Conservation (phyloP, 495 filamentous ascomycete species). For the Aspergillus carlsbadensis region DNA sequence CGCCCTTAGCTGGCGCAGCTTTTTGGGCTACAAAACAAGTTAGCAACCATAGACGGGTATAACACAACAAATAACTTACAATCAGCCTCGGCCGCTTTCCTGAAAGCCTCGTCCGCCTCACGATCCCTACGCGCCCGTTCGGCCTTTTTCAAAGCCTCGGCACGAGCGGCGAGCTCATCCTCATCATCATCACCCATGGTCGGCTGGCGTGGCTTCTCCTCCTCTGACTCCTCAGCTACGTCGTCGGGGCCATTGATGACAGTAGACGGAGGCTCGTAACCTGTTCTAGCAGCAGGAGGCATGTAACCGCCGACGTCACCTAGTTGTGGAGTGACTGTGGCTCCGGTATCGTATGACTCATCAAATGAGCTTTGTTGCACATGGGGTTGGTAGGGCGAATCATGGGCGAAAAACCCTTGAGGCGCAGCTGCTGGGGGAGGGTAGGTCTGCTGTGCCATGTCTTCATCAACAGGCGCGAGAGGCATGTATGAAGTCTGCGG, state of each 20-base stretch:
- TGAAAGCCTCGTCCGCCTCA: slow-evolving; percentile 72
- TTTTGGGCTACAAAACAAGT: slow-evolving; percentile 40
- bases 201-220: slow-evolving; percentile 66
- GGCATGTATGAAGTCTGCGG: slow-evolving; percentile 50
- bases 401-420: slow-evolving; percentile 27
- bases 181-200: slow-evolving; percentile 73
- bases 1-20: slow-evolving; percentile 53
- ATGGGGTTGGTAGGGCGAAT: slow-evolving; percentile 25
- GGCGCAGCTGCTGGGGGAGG: slow-evolving; percentile 9
- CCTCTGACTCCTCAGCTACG: slow-evolving; percentile 33
- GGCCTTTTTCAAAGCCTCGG: slow-evolving; percentile 53
- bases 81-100: slow-evolving; percentile 82
- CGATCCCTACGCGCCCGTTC: slow-evolving; percentile 52
- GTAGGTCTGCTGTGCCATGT: slow-evolving; percentile 31
- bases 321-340: background rate
- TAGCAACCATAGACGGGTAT: slow-evolving; percentile 14
- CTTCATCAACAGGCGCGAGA: slow-evolving; percentile 46
- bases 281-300: slow-evolving; percentile 23
- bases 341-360: slow-evolving; percentile 14
- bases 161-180: slow-evolving; percentile 44
- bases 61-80: slow-evolving; percentile 39
- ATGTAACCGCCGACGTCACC: slow-evolving; percentile 22
- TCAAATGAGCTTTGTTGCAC: slow-evolving; percentile 18
- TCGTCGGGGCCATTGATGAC: slow-evolving; percentile 30
- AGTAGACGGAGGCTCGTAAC: slow-evolving; percentile 41